Evolutionary conservation across 805 yeast genomes (phyloP).

Genomic region (Pichia insulana): DNA sequence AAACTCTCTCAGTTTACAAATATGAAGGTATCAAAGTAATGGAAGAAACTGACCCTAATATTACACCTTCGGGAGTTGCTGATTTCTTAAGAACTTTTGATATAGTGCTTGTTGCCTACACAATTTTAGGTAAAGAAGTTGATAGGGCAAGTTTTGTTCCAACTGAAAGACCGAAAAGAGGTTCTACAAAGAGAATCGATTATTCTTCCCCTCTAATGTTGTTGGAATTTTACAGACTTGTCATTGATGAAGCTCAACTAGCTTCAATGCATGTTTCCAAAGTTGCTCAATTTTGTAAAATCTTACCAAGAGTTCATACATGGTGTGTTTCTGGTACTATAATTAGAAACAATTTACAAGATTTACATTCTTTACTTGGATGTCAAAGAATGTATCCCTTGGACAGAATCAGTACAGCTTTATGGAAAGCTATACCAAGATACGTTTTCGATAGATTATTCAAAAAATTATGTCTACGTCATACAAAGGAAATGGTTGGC

Average conservation of each 20-base stretch:
- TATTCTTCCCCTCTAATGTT: slow-evolving; percentile 77
- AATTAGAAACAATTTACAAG: slow-evolving; percentile 54
- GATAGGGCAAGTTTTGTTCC: slow-evolving; percentile 73
- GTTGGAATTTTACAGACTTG: slow-evolving; percentile 80
- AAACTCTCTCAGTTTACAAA: slow-evolving; percentile 48
- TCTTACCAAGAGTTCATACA: slow-evolving; percentile 77
- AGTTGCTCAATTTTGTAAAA: slow-evolving; percentile 71
- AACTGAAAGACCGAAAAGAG: slow-evolving; percentile 38
- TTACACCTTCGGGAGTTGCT: slow-evolving; percentile 34
- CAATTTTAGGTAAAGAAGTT: slow-evolving; percentile 61
- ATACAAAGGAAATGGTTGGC: slow-evolving; percentile 76
- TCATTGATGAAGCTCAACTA: slow-evolving; percentile 94
- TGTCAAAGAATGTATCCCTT: slow-evolving; percentile 68
- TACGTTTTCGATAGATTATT: slow-evolving; percentile 46
- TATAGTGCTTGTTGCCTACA: slow-evolving; percentile 73
- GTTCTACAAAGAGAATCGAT: slow-evolving; percentile 34
- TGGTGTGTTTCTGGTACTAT: slow-evolving; percentile 99
- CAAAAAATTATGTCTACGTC: slow-evolving; percentile 53
- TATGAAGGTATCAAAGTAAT: slow-evolving; percentile 50
- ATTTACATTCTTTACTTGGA: slow-evolving; percentile 60
- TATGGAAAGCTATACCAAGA: slow-evolving; percentile 23
- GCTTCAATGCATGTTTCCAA: slow-evolving; percentile 63
- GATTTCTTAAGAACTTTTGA: slow-evolving; percentile 55
- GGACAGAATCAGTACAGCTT: slow-evolving; percentile 20
- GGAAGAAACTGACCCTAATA: slow-evolving; percentile 16